Base-by-base conservation (phyloP, 2,329 filamentous ascomycete genomes). In the Ceratocystis variospora region DNA sequence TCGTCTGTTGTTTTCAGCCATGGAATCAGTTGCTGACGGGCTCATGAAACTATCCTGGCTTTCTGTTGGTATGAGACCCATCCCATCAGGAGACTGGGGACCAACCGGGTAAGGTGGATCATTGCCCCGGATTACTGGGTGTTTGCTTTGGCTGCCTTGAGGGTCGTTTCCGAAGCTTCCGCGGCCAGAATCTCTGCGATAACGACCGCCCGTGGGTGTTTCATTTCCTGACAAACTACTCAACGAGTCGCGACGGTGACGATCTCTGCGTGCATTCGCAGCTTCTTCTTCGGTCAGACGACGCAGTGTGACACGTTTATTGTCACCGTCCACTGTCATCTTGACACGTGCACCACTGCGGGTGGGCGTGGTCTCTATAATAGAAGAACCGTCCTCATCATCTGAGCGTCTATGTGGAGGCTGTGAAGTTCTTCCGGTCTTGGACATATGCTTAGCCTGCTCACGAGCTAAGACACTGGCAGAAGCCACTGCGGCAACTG, bases 51-150 rank as follows among this genome's bases (percentile, higher is more conserved):
- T 81, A 53, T 74, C 79, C 15, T 79, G 71, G 67, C 76, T 80
- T 65, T 73, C 77, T 59, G 79, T 69, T 68, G 78, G 81, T 61
- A 81, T 81, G 53, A 80, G 74, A 3, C 80, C 80, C 64, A 73
- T 72, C 2, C 70, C 72, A 44, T 74, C 74, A 0, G 75, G 75
- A 1, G 77, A 75, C 61, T 73, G 72, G n/a, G 33, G 66, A 5
- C 81, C 81, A 2, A n/a, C 15, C 17, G 82, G 83, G 71, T 84
- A 86, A 70, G 86, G 86, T 7, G 82, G 84, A 71, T 87, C 84
- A 70, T 85, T 86, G 1, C 74, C 73, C 10, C 74, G 77, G 67
- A 77, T 76, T 0, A 78, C 78, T 53, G 77, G 79, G 4, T 59
- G 59, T 59, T 37, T 64, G 25, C 66, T 33, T 17, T 65, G 31